Base-by-base conservation (phyloP, 2,329 filamentous ascomycete species). In the Colletotrichum costaricense region DNA sequence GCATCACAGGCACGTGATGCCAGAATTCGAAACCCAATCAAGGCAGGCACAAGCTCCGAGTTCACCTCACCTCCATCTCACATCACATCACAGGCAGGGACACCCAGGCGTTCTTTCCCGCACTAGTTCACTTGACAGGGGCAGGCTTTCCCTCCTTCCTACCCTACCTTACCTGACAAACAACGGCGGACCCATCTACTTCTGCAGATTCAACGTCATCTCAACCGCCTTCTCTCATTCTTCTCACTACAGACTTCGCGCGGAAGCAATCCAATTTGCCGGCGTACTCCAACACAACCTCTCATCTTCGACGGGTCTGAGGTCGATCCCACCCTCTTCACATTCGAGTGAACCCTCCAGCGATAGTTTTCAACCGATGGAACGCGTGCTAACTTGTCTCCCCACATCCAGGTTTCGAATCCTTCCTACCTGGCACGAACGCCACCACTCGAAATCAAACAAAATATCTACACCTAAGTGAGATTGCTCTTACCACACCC, bases 141-240 rank as follows among this genome's bases (percentile, higher is more conserved):
- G 54, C 58, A 11, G 14, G 26, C 38, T 16, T 19, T 30, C 30
- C 46, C 19, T 14, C 28, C 30, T n/a, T 46, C 24, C 57, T 28
- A 12, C 28, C 28, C 28, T 28, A 33, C 38, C 55, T 42, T 28
- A 33, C 38, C 55, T 42, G 16, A 19, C 38, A 8, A 42, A 24
- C 24, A 8, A 22, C 38, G 16, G 14, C 11, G 22, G 67, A 38
- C 54, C 60, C 67, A 59, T 49, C 52, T 59, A 65, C 60, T 69
- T 54, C 35, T 69, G 67, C 60, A 65, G 52, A 69, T 65, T 69
- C 52, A 65, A 69, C 67, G 67, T 65, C 60, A 69, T 65, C 35
- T 38, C 62, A 19, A 38, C 35, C 54, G 19, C 19, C 33, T 38
- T 35, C 28, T 5, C 28, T 46, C 14, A 5, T 49, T 49, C 26